A percentile compares a stretch with the other conserved stretches of the same genome.
Conservation (phyloP, 148 eudicot species). For the Rhododendron vialii region DNA sequence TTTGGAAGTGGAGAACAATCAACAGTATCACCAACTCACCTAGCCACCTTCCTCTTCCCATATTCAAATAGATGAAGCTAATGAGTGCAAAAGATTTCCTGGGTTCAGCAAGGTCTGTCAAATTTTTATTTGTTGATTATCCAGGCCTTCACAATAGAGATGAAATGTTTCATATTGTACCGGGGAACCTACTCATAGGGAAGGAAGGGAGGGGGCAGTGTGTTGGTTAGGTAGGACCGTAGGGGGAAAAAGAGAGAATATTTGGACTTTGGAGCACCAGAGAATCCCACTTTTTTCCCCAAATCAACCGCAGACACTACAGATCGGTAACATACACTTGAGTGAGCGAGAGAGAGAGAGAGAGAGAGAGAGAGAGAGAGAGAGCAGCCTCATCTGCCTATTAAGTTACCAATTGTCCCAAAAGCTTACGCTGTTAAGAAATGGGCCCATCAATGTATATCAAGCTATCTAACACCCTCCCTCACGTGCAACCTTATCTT, state of each 20-base stretch:
- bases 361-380: neutral
- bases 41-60: neutral
- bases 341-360: neutral
- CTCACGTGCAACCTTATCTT: too few relatives aligned
- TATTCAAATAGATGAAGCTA: neutral
- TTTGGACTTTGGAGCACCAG: neutral
- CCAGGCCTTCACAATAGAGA: neutral
- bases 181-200: neutral
- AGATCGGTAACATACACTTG: neutral
- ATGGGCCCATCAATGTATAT: too few relatives aligned
- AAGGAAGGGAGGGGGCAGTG: neutral
- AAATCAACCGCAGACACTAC: neutral
- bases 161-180: neutral
- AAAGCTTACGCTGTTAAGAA: too few relatives aligned
- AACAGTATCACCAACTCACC: neutral
- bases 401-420: too few relatives aligned
- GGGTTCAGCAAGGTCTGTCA: neutral
- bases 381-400: neutral
- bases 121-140: neutral
- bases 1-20: neutral
- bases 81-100: neutral
- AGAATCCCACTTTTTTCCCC: neutral
- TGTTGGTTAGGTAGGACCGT: neutral
- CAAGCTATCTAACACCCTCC: too few relatives aligned
- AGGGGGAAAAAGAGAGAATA: neutral